phyloP scores from a whole-genome alignment of 108 stramenopile genomes.

The Pseudonitzschia multiseries region DNA sequence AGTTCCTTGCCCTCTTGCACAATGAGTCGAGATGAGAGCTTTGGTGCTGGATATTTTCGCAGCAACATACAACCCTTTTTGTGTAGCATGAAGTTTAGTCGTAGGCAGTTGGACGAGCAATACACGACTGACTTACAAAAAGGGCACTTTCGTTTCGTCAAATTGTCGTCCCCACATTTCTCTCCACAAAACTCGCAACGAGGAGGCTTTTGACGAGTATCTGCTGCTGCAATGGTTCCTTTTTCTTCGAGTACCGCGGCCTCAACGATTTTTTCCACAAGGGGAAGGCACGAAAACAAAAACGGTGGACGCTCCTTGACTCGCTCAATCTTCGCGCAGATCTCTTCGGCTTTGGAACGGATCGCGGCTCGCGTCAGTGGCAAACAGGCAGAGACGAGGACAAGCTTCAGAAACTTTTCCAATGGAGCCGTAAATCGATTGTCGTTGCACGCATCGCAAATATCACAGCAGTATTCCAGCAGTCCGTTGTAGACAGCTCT shows the following conservation, averaged over 20 bases:
- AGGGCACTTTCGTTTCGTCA: constrained; percentile 22
- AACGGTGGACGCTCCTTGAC: constrained; percentile 30
- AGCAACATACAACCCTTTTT: constrained; percentile 18
- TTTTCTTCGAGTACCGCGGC: background rate
- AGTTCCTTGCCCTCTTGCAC: constrained; percentile 26
- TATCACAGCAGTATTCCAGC: constrained; percentile 27
- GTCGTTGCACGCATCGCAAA: constrained; percentile 34
- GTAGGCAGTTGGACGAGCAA: constrained; percentile 36
- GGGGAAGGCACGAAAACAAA: constrained; percentile 15
- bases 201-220: background rate
- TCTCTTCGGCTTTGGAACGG: constrained; percentile 5
- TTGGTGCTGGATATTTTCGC: constrained; percentile 34
- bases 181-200: constrained; percentile 36
- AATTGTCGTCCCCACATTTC: constrained; percentile 11
- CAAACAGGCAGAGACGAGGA: background rate
- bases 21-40: constrained; percentile 5
- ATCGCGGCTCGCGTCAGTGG: constrained; percentile 28
- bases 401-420: constrained; percentile 16
- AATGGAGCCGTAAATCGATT: constrained; percentile 5
- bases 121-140: constrained; percentile 39
- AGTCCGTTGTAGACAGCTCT: constrained; percentile 29
- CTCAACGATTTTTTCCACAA: constrained; percentile 5
- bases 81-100: constrained; percentile 35
- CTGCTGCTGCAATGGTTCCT: background rate
- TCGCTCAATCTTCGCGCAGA: constrained; percentile 30